Evolutionary conservation across 305 asterid genomes (phyloP).

Genomic region (Ruellia speciosa): DNA sequence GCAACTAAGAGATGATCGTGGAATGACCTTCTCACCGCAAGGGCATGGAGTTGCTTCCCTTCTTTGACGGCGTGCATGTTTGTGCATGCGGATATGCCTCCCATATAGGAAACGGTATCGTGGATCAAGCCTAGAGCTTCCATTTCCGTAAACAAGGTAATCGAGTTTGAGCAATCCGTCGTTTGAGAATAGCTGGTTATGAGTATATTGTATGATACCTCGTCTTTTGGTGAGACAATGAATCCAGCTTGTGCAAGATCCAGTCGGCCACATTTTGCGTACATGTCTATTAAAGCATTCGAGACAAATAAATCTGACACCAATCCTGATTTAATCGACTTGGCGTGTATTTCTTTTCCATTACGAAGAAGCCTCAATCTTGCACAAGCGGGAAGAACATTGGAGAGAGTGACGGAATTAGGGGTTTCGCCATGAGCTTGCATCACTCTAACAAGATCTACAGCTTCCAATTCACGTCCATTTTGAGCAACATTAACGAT

Average conservation of each 20-base stretch:
- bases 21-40: conserved; percentile 36
- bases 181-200: conserved; percentile 53
- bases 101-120: conserved; percentile 46
- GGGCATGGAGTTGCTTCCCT: conserved; percentile 71
- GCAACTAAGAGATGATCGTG: conserved; percentile 56
- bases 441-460: conserved; percentile 48
- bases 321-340: conserved; percentile 37
- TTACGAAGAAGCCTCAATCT: conserved; percentile 36
- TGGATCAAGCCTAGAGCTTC: conserved; percentile 35
- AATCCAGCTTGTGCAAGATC: conserved; percentile 51
- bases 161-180: conserved; percentile 31
- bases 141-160: conserved; percentile 52
- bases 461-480: conserved; percentile 41
- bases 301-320: conserved; percentile 50
- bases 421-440: conserved; percentile 48
- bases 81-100: conserved; percentile 66
- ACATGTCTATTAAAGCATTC: conserved; percentile 74
- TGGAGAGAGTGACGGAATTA: conserved; percentile 53
- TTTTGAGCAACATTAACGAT: conserved; percentile 62
- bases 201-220: conserved; percentile 56
- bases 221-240: conserved; percentile 42
- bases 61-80: conserved; percentile 44
- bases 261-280: conserved; percentile 57
- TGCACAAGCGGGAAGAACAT: conserved; percentile 69
- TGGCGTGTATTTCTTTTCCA: conserved; percentile 64